A percentile compares a stretch with the other conserved stretches of the same genome.
Conservation (phyloP, 2,329 filamentous ascomycete species). For the Penicillium palitans region DNA sequence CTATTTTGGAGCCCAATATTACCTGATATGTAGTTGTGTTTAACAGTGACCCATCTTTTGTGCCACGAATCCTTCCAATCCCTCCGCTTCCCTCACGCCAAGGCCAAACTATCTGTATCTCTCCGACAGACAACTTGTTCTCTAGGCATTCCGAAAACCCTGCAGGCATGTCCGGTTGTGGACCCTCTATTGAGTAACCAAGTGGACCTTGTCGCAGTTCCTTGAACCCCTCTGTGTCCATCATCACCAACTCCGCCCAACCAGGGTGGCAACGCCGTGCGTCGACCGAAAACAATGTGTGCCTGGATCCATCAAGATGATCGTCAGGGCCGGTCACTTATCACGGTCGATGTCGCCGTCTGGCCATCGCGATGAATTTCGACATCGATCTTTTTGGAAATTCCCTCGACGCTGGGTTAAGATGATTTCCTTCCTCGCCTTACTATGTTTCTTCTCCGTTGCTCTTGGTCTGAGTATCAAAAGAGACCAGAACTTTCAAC, state of each 20-base stretch:
- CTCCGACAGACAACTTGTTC: conserved; percentile 5
- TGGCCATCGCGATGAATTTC: conserved; percentile 16
- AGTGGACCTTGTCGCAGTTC: conserved; percentile 23
- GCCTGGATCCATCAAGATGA: conserved; percentile 24
- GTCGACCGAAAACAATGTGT: conserved; percentile 26
- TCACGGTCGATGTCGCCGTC: conserved; percentile 23
- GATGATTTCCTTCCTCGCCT: conserved; percentile 22
- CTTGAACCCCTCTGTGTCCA: conserved; percentile 11
- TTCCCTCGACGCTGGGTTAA: conserved; percentile 26
- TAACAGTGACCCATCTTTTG: background rate
- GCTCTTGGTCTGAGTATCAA: conserved; percentile 16
- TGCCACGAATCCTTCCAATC: conserved; percentile 8
- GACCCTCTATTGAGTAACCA: conserved; percentile 4
- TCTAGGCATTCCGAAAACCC: conserved; percentile 19
- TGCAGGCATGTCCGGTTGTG: conserved; percentile 21
- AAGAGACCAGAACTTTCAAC: conserved; percentile 10
- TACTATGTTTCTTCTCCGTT: conserved; percentile 22
- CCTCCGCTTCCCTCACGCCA: conserved; percentile 15
- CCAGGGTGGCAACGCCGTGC: conserved; percentile 23
- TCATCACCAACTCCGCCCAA: conserved; percentile 19
- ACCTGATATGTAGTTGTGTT: background rate
- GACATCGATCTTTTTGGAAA: conserved; percentile 19
- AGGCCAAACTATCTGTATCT: background rate
- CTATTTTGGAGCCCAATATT: background rate
- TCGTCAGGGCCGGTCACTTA: conserved; percentile 25